Conservation (phyloP, 1,284 basidiomycete species). For the Puccinia triticina region DNA sequence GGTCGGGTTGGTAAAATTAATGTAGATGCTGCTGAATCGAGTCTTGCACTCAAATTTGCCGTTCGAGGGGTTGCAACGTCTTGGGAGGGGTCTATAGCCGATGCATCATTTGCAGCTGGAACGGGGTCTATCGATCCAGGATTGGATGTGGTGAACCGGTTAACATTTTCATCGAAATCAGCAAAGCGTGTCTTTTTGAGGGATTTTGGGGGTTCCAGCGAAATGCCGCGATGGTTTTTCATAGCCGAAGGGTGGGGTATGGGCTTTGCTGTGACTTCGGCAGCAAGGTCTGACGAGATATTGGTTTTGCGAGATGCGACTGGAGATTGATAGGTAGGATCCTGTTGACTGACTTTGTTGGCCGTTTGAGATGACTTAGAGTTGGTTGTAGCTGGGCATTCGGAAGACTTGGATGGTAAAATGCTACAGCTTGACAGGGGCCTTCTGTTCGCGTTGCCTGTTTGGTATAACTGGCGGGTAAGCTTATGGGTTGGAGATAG, state of each 20-base stretch:
- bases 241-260: constrained; percentile 37
- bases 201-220: constrained; percentile 37
- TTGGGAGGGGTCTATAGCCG: neutral
- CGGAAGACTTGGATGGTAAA: neutral
- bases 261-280: neutral
- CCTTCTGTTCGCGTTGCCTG: constrained; percentile 8
- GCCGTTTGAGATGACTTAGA: constrained; percentile 3
- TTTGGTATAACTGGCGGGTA: constrained; percentile 4
- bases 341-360: neutral
- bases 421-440: constrained; percentile 1
- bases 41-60: neutral
- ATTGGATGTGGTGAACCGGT: neutral
- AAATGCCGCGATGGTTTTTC: constrained; percentile 31
- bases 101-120: neutral
- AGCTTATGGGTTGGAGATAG: constrained; percentile 29
- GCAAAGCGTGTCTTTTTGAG: constrained; percentile 40
- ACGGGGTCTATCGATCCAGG: neutral
- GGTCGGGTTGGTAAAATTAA: neutral
- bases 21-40: neutral
- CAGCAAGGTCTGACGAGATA: neutral
- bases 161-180: constrained; percentile 29
- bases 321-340: neutral
- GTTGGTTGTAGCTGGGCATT: neutral
- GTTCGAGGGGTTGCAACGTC: neutral
- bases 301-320: neutral